Percentiles rank a stretch among this genome's conserved stretches.
These are phyloP conservation scores for Triticum timopheevii DNA, from an alignment of 176 grass and related monocot species.

Conservation along the genomic window DNA sequence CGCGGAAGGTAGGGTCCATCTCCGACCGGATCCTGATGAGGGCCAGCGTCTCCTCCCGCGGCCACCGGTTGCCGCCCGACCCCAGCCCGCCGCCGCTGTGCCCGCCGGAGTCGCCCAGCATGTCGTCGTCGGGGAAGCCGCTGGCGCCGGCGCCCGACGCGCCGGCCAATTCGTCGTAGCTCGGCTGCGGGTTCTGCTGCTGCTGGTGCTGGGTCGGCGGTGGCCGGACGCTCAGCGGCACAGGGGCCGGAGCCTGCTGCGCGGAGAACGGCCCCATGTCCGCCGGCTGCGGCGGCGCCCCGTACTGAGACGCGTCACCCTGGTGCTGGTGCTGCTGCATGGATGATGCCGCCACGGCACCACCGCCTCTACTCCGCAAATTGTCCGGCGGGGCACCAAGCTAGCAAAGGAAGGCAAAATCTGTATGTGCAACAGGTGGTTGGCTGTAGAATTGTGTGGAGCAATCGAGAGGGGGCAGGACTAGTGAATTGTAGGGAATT, in stretches of 20 bases:
- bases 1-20: constrained; percentile 94
- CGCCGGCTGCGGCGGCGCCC: background rate
- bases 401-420: background rate
- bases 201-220: background rate
- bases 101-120: constrained; percentile 18
- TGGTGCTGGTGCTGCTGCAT: constrained; percentile 48
- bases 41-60: constrained; percentile 82
- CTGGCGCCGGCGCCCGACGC: background rate
- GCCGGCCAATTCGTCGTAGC: constrained; percentile 39
- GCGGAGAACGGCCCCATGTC: constrained; percentile 52
- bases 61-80: constrained; percentile 77
- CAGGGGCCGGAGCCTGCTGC: background rate
- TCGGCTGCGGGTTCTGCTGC: background rate
- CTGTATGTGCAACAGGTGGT: background rate
- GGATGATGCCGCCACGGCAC: background rate
- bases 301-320: constrained; percentile 44
- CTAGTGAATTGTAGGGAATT: constrained; percentile 29
- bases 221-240: constrained; percentile 43
- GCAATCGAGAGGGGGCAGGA: constrained; percentile 20
- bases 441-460: constrained; percentile 35
- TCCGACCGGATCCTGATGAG: constrained; percentile 98
- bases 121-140: constrained; percentile 44
- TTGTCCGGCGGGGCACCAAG: background rate
- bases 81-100: constrained; percentile 23
- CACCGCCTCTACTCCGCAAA: background rate